A percentile compares a stretch with the other conserved stretches of the same genome.
Evolutionary conservation across 345 rosid species (phyloP).

Genomic region (Moricandia moricandioides): DNA sequence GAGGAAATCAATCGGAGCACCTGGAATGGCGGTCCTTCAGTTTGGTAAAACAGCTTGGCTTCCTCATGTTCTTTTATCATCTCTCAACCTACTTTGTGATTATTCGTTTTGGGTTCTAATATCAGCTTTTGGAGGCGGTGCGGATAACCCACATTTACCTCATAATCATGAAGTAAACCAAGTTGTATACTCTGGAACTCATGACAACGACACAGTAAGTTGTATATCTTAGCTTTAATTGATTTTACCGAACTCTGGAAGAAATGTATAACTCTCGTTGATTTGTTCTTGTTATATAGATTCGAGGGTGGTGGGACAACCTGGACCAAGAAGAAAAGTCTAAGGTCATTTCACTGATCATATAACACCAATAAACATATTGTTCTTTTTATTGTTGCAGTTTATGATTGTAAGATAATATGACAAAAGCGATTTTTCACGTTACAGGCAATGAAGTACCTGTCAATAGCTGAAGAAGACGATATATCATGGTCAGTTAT

Average conservation of each 20-base stretch:
- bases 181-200: conserved; percentile 97
- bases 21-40: conserved; percentile 98
- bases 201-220: conserved; percentile 89
- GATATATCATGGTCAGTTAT: conserved; percentile 67
- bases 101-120: not conserved
- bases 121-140: conserved; percentile 79
- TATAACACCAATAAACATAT: not conserved
- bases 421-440: not conserved
- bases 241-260: not conserved
- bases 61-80: not conserved
- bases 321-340: conserved; percentile 59
- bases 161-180: conserved; percentile 89
- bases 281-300: conserved; percentile 42
- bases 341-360: conserved; percentile 37
- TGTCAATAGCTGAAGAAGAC: conserved; percentile 52
- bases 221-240: not conserved
- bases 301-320: conserved; percentile 80
- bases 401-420: not conserved
- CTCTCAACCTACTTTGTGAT: not conserved
- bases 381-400: not conserved
- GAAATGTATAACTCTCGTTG: not conserved
- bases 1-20: conserved; percentile 88
- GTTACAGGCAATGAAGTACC: conserved; percentile 63
- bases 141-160: conserved; percentile 88
- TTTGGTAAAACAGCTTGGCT: conserved; percentile 54